phyloP scores from a whole-genome alignment of 441 rosid genomes.

The Corymbia calophylla region DNA sequence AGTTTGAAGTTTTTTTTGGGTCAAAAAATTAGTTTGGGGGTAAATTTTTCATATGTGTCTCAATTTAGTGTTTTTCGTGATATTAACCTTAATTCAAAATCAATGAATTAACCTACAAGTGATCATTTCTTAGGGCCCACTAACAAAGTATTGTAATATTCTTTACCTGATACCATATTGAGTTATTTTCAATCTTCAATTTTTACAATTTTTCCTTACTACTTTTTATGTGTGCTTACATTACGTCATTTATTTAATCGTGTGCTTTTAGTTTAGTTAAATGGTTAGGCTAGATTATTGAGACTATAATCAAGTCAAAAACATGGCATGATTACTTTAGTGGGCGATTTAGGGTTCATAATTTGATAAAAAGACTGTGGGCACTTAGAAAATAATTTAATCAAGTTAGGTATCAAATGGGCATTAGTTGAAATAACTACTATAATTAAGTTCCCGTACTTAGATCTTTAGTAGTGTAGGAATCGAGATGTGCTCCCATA shows the following conservation, averaged over 20 bases:
- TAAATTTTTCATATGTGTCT: too few relatives aligned
- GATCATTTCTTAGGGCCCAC: neutral
- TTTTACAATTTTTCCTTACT: neutral
- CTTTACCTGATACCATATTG: rapidly evolving
- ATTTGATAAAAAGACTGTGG: neutral
- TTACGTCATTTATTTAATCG: neutral
- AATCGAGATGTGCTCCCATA: neutral
- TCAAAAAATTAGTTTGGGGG: too few relatives aligned
- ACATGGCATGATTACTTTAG: neutral
- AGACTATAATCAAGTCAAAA: neutral
- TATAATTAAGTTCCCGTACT: neutral
- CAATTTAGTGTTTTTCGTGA: too few relatives aligned
- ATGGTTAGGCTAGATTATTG: neutral
- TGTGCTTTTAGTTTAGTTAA: neutral
- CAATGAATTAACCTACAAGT: neutral
- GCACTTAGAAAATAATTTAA: neutral
- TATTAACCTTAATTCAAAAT: too few relatives aligned
- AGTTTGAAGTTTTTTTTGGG: too few relatives aligned
- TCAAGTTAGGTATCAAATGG: neutral
- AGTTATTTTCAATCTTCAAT: neutral
- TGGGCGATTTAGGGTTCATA: neutral
- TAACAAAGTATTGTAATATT: too few relatives aligned
- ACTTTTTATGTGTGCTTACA: neutral
- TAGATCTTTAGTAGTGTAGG: rapidly evolving
- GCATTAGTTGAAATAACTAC: neutral